Conservation (phyloP, 1,284 basidiomycete genomes). For the Malassezia vespertilionis region DNA sequence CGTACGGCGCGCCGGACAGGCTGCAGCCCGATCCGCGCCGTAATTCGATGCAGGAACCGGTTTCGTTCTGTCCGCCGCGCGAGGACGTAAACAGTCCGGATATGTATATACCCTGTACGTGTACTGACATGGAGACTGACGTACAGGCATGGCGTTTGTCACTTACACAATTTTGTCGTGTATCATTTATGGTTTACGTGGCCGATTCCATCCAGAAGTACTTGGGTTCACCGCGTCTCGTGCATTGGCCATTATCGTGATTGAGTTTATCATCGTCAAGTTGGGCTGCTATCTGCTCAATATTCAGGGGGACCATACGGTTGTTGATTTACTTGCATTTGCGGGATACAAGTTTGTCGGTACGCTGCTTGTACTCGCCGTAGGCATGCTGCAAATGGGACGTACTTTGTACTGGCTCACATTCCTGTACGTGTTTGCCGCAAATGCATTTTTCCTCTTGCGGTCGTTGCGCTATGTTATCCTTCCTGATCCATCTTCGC, state of each 20-base stretch:
- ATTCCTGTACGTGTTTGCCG: constrained; percentile 72
- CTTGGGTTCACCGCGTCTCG: constrained; percentile 76
- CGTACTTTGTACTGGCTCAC: constrained; percentile 59
- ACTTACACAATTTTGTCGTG: constrained; percentile 81
- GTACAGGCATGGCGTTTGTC: constrained; percentile 79
- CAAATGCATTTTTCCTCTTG: constrained; percentile 87
- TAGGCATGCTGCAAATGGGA: constrained; percentile 42
- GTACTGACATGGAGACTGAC: not conserved
- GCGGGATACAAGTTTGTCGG: constrained; percentile 91
- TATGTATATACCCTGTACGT: constrained; percentile 83
- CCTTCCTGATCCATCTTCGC: constrained; percentile 57
- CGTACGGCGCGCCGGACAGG: constrained; percentile 14
- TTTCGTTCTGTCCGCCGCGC: constrained; percentile 65
- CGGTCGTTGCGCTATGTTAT: constrained; percentile 83
- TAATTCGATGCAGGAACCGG: constrained; percentile 3
- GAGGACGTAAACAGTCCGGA: constrained; percentile 95
- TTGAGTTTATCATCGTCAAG: constrained; percentile 76
- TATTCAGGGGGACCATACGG: constrained; percentile 62
- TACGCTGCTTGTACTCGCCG: constrained; percentile 34
- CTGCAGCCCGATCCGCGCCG: constrained; percentile 2
- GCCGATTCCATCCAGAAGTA: constrained; percentile 77
- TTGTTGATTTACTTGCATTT: constrained; percentile 56
- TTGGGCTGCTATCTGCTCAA: constrained; percentile 81
- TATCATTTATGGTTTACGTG: constrained; percentile 69
- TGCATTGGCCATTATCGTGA: constrained; percentile 51